Percentiles rank a stretch among this genome's conserved stretches.
phyloP scores from a whole-genome alignment of 805 yeast genomes.

The Wilhelminamyces savonicus region DNA sequence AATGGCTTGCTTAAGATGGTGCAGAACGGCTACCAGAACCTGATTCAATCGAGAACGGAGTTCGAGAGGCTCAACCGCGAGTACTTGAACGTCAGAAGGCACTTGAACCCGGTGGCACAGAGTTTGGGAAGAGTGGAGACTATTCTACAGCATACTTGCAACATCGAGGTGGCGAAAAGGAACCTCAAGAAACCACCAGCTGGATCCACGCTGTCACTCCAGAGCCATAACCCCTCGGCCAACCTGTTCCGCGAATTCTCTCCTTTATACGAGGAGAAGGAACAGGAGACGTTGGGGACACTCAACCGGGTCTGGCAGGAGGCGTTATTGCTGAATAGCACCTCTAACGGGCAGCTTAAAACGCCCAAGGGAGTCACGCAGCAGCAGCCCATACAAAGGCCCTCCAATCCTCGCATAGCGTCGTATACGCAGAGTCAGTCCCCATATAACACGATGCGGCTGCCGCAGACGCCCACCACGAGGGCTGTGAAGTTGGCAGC shows the following conservation, averaged over 20 bases:
- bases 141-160: constrained; percentile 9
- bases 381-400: constrained; percentile 11
- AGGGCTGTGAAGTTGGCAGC: constrained; percentile 30
- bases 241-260: constrained; percentile 30
- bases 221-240: constrained; percentile 8
- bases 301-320: constrained; percentile 36
- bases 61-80: constrained; percentile 75
- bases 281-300: constrained; percentile 17
- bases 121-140: constrained; percentile 48
- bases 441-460: constrained; percentile 9
- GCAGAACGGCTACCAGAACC: constrained; percentile 32
- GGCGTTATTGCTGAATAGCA: constrained; percentile 15
- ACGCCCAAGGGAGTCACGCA: constrained; percentile 1
- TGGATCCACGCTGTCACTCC: background rate
- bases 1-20: constrained; percentile 22
- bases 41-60: constrained; percentile 63
- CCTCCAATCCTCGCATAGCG: constrained; percentile 13
- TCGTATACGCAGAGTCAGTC: constrained; percentile 13
- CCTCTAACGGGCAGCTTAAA: constrained; percentile 1
- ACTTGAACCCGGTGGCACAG: constrained; percentile 63
- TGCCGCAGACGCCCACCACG: constrained; percentile 24
- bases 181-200: constrained; percentile 5
- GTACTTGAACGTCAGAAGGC: constrained; percentile 60
- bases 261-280: constrained; percentile 24
- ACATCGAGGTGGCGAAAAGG: constrained; percentile 19